Conservation (phyloP, 2,329 filamentous ascomycete species). For the Penicillium janthinellum region DNA sequence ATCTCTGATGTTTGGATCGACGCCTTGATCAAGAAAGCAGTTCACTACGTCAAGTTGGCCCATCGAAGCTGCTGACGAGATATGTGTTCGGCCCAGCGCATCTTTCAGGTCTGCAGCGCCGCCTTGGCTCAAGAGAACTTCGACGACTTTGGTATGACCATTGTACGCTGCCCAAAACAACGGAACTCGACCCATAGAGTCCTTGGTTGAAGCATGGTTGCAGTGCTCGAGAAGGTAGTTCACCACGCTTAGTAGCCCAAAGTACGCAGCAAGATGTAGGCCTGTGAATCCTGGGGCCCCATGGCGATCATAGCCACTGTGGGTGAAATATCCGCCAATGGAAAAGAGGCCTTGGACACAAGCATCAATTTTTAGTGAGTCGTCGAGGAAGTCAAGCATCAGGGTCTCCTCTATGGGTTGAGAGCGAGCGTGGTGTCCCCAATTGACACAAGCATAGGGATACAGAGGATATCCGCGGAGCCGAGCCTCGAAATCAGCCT, state of each 20-base stretch:
- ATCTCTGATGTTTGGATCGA: neutral
- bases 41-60: neutral
- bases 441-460: neutral
- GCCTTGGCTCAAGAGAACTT: neutral
- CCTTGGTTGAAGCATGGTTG: neutral
- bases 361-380: neutral
- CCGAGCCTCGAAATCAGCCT: neutral
- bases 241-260: neutral
- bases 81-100: neutral
- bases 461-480: neutral
- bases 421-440: neutral
- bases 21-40: neutral
- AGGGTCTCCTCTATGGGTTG: neutral
- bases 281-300: neutral
- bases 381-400: neutral
- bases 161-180: neutral
- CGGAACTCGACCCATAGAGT: neutral
- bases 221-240: neutral
- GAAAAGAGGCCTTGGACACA: neutral
- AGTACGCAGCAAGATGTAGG: neutral
- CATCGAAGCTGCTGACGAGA: neutral
- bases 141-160: neutral
- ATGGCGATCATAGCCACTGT: neutral
- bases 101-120: neutral
- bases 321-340: neutral